Percentiles rank a stretch among this genome's conserved stretches.
Evolutionary conservation across 441 rosid species (phyloP).

Genomic region (Populus hybrid): DNA sequence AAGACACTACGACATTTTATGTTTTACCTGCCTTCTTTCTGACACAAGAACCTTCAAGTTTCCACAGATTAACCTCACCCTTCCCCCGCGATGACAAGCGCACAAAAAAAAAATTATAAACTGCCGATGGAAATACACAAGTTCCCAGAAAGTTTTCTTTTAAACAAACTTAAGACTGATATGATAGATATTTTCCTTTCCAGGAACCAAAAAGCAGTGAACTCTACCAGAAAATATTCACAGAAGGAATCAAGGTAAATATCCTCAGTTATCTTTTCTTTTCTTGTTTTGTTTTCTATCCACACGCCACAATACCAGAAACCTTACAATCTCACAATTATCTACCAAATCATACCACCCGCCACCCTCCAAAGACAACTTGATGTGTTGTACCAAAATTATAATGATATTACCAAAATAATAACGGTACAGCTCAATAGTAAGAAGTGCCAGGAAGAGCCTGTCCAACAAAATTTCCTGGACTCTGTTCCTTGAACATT

Average conservation of each 20-base stretch:
- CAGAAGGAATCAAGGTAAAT: not conserved
- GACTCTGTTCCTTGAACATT: constrained; percentile 30
- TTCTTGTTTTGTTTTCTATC: not conserved
- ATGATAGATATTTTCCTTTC: not conserved
- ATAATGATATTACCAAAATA: constrained; percentile 53
- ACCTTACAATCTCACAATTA: not conserved
- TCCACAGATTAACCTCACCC: not conserved
- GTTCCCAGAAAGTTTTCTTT: not conserved
- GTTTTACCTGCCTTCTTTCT: not conserved
- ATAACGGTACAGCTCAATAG: constrained; percentile 45
- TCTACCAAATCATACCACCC: not conserved
- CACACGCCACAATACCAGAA: not conserved
- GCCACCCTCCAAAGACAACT: not conserved
- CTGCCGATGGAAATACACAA: not conserved
- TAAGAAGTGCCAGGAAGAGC: constrained; percentile 61
- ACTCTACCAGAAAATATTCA: not conserved
- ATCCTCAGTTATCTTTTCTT: not conserved
- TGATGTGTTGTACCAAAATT: constrained; percentile 2
- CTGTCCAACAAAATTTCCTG: constrained; percentile 56
- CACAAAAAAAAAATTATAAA: no score
- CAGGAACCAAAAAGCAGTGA: not conserved
- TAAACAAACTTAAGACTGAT: not conserved
- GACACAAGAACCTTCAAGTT: not conserved
- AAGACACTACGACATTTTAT: not conserved
- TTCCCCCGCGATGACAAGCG: not conserved